A percentile compares a stretch with the other conserved stretches of the same genome.
Evolutionary conservation across 2,329 filamentous ascomycete species (phyloP).

Genomic region (Dryadomyces quercivorus): DNA sequence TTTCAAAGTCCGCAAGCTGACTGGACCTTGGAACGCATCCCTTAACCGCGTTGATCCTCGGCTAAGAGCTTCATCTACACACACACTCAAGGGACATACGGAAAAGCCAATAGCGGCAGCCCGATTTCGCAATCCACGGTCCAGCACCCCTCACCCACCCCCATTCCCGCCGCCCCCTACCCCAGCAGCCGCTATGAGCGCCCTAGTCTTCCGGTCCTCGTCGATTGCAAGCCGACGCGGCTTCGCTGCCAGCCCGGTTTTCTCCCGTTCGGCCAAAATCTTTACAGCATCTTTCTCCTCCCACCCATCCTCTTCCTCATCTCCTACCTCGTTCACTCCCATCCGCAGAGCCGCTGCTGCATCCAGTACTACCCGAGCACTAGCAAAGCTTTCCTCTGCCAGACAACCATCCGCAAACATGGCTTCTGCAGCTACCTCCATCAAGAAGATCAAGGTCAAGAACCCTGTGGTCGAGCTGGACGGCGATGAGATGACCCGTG

Average conservation of each 20-base stretch:
- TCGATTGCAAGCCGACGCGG: conserved; percentile 8
- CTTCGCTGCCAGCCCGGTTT: conserved; percentile 9
- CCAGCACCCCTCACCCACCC: background rate
- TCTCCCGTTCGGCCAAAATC: conserved; percentile 8
- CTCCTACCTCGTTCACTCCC: conserved; percentile 3
- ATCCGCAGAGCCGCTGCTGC: conserved; percentile 2
- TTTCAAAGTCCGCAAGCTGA: background rate
- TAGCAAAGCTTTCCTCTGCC: background rate
- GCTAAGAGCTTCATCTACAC: conserved; percentile 4
- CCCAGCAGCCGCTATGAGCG: conserved; percentile 6
- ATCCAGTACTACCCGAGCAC: background rate
- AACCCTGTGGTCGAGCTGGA: conserved; percentile 97
- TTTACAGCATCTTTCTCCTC: conserved; percentile 6
- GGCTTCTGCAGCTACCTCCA: conserved; percentile 23
- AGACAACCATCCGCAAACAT: conserved; percentile 29
- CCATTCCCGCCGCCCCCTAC: background rate
- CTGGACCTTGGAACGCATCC: background rate
- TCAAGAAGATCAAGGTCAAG: conserved; percentile 95
- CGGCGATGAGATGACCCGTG: conserved; percentile 90
- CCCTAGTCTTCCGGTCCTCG: conserved; percentile 8
- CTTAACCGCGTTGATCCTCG: conserved; percentile 10
- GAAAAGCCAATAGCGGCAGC: conserved; percentile 6
- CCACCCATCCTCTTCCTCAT: conserved; percentile 1
- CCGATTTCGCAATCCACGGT: conserved; percentile 1
- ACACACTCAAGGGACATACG: background rate